Evolutionary conservation across 2,329 filamentous ascomycete species (phyloP).

Genomic region (Xylaria sp.): DNA sequence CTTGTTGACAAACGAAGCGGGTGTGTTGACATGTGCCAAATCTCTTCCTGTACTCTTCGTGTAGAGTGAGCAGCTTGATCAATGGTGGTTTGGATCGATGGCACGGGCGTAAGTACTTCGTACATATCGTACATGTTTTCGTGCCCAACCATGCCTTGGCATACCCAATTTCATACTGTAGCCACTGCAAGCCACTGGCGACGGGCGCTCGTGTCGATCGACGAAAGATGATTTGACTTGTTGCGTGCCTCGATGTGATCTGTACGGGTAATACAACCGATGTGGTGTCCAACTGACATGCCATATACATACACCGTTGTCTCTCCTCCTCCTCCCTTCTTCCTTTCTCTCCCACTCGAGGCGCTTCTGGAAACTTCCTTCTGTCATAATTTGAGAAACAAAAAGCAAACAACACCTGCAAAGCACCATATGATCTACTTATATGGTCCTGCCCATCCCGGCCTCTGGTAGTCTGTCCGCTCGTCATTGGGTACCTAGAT

Average conservation of each 20-base stretch:
- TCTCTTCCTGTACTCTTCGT: too few relatives aligned
- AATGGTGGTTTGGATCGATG: background rate
- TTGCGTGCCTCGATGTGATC: background rate
- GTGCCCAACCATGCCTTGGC: background rate
- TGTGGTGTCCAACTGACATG: background rate
- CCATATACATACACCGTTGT: too few relatives aligned
- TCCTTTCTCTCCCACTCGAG: background rate
- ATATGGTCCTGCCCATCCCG: background rate
- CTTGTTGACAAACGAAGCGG: too few relatives aligned
- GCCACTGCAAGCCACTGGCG: constrained; percentile 6
- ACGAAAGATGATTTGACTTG: background rate
- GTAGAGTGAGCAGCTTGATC: background rate
- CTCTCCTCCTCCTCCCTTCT: background rate
- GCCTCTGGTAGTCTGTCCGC: background rate
- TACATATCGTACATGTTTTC: background rate
- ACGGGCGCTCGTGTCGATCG: background rate
- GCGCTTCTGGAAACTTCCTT: background rate
- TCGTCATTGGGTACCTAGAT: background rate
- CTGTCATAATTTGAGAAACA: too few relatives aligned
- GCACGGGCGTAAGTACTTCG: background rate
- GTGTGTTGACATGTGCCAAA: too few relatives aligned
- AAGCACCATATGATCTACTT: background rate
- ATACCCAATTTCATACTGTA: constrained; percentile 8
- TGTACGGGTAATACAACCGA: background rate
- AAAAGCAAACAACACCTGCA: background rate